Conservation (phyloP, 2,329 filamentous ascomycete genomes). For the Xenoacremonium recifei region DNA sequence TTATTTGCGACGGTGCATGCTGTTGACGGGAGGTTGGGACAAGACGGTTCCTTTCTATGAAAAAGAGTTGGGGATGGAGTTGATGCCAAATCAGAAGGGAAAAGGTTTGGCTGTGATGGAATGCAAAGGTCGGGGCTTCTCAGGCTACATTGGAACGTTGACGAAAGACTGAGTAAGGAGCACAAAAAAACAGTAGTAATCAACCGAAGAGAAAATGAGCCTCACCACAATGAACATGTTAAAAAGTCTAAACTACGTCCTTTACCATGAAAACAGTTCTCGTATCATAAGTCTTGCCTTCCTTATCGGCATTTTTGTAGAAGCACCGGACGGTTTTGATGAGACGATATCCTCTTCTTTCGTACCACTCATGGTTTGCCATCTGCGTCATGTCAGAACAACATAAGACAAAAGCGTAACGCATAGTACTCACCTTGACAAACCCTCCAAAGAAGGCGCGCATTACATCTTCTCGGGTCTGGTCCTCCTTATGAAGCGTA, state of each 20-base stretch:
- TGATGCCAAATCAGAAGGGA: conserved; percentile 19
- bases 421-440: conserved; percentile 1
- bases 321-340: conserved; percentile 18
- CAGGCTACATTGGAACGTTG: too few species aligned
- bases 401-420: too few species aligned
- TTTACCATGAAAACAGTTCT: conserved; percentile 3
- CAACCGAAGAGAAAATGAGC: too few species aligned
- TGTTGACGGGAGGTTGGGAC: conserved; percentile 42
- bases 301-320: conserved; percentile 6
- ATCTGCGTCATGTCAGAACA: conserved; percentile 15
- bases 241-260: too few species aligned
- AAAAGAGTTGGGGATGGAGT: conserved; percentile 28
- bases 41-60: conserved; percentile 33
- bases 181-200: too few species aligned
- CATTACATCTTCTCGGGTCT: not conserved
- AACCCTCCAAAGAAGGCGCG: not conserved
- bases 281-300: not conserved
- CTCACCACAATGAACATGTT: too few species aligned
- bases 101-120: conserved; percentile 28
- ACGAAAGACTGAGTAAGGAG: too few species aligned
- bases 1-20: conserved; percentile 51
- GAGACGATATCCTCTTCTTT: conserved; percentile 23
- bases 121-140: conserved; percentile 18
- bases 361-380: conserved; percentile 30
- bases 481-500: conserved; percentile 23